Base-by-base conservation (phyloP, 2,329 filamentous ascomycete genomes). In the Leptoxyphium fumago region DNA sequence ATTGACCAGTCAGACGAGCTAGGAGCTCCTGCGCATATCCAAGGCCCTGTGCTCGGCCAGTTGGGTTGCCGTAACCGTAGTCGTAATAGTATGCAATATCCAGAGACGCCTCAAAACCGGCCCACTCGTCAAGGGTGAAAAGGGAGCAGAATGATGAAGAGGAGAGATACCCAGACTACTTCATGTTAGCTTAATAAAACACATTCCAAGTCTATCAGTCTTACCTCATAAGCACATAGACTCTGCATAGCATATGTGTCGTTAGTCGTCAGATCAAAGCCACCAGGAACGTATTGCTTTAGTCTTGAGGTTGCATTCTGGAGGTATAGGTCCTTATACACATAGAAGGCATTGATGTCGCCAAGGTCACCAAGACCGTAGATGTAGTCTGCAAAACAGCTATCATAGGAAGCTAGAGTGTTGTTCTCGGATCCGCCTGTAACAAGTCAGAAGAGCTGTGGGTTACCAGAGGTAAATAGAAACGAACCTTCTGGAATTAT, bases 101-200 rank as follows among this genome's bases (percentile, higher is more conserved):
- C 9, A 74, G 56, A 2, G 66, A 68, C 47, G 69, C 68, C 45
- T 73, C 72, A 51, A 72, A 76, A 14, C 69, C 70, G 15, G 62
- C 57, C 73, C 72, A 76, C 53, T 76, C 73, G 41, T 71, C 65
- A 39, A 65, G 61, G 1, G 72, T 75, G 58, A 76, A 75, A 21
- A 75, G 63, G 15, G 54, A 50, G 58, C 73, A 75, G 57, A 75
- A 75, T 29, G 68, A 63, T 3, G 68, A 73, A 45, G 56, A 57
- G 15, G 70, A 69, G 13, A 75, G 63, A 48, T 67, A 72, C 32
- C 61, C 67, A 40, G 60, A 61, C 54, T 36, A 9, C 4, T 13
- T 36, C 32, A 5, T 13, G 32, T 36, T 15, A 36, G 32, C 32
- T 13, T 36, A 36, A 36, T 15, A 36, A 4, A 5, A 9, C 3